Percentiles rank a stretch among this genome's conserved stretches.
Evolutionary conservation across 352 stramenopile genomes (phyloP).

Genomic region (Phytophthora tubulina): DNA sequence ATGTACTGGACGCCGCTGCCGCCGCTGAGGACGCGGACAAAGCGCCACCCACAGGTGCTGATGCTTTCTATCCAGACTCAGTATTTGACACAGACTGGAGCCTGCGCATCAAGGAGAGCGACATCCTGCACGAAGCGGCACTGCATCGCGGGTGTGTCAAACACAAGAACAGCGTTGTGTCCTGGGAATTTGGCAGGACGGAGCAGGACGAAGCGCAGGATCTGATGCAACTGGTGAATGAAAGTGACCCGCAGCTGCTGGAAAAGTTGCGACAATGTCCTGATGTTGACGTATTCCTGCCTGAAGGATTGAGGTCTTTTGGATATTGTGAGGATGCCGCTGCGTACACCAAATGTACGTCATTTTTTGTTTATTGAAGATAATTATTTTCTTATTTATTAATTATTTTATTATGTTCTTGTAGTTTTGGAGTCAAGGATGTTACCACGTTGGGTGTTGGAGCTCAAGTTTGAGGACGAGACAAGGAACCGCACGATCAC

Average conservation of each 20-base stretch:
- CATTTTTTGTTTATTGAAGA: neutral
- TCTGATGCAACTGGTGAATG: conserved; percentile 40
- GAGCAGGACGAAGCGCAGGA: conserved; percentile 19
- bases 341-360: conserved; percentile 73
- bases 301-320: conserved; percentile 50
- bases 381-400: neutral
- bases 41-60: conserved; percentile 15
- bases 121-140: conserved; percentile 55
- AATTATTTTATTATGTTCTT: conserved; percentile 4
- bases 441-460: conserved; percentile 53
- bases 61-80: conserved; percentile 40
- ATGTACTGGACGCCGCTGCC: conserved; percentile 34
- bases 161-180: conserved; percentile 50
- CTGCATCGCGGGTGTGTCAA: conserved; percentile 51
- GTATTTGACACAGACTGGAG: conserved; percentile 49
- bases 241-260: conserved; percentile 52
- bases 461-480: conserved; percentile 40
- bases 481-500: conserved; percentile 35
- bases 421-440: conserved; percentile 56
- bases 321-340: conserved; percentile 81
- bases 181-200: conserved; percentile 36
- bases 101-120: conserved; percentile 30
- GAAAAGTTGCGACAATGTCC: conserved; percentile 57
- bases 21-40: conserved; percentile 38
- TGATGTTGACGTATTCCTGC: conserved; percentile 76